Percentiles rank a stretch among this genome's conserved stretches.
These are phyloP conservation scores for Colletotrichum lindemuthianum DNA, from an alignment of 2,329 filamentous ascomycete species.

Conservation along the genomic window DNA sequence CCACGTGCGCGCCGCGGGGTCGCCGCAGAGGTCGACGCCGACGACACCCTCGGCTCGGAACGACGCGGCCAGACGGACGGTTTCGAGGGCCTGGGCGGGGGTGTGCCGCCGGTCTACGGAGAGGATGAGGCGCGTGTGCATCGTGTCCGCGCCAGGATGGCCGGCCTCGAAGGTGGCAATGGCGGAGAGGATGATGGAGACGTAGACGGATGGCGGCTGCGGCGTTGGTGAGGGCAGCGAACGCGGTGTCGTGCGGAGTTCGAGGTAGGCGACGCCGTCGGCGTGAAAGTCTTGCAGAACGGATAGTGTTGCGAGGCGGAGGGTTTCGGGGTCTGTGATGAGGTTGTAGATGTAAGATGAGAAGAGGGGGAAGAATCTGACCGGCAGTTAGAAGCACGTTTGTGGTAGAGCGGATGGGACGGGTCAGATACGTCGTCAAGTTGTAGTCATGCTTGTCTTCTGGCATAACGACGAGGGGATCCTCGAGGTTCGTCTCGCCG, in stretches of 20 bases:
- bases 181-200: slow-evolving; percentile 72
- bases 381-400: not conserved
- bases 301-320: slow-evolving; percentile 70
- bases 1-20: slow-evolving; percentile 64
- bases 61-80: slow-evolving; percentile 70
- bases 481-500: slow-evolving; percentile 65
- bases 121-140: slow-evolving; percentile 75
- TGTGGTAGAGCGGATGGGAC: slow-evolving; percentile 17
- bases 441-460: slow-evolving; percentile 77
- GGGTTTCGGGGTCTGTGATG: slow-evolving; percentile 68
- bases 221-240: slow-evolving; percentile 13
- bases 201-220: slow-evolving; percentile 65
- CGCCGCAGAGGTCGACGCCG: slow-evolving; percentile 81
- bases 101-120: slow-evolving; percentile 77
- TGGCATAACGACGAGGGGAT: slow-evolving; percentile 76
- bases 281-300: slow-evolving; percentile 73
- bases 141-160: slow-evolving; percentile 43
- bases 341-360: slow-evolving; percentile 83
- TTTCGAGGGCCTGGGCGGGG: slow-evolving; percentile 66
- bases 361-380: slow-evolving; percentile 81
- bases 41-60: slow-evolving; percentile 69
- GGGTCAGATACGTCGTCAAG: slow-evolving; percentile 68
- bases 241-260: slow-evolving; percentile 83
- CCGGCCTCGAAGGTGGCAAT: slow-evolving; percentile 62
- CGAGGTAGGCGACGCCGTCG: slow-evolving; percentile 81